Evolutionary conservation across 768 basidiomycete species (phyloP), one percentile per base, ranked within the genome.

Genomic region (Neoboletus magnificus): DNA sequence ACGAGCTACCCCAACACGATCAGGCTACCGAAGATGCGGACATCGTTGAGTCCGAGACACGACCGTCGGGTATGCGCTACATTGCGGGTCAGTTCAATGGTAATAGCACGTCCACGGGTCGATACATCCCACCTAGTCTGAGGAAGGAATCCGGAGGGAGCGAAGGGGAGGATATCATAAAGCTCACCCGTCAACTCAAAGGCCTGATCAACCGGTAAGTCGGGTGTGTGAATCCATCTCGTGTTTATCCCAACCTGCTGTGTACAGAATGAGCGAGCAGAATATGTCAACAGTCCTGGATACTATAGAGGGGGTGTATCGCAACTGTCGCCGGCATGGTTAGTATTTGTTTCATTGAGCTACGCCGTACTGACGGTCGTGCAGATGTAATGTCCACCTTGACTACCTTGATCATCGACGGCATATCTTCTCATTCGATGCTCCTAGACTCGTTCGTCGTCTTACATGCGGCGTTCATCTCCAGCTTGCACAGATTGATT

Each of bases 401-500:
- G 43, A 91, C 92, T 7, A 79, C 74, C 4, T 75, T 97, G 47
- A 82, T 96, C 49, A 81, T 93, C 46, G 79, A 86, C 52, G 85
- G 87, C 41, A 90, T 95, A 51, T 84, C 91, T 4, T 81, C 86
- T 18, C 90, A 90, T 68, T 83, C 89, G 0, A 85, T 87, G 27
- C 77, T 91, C 4, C 78, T 97, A 40, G 93, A 96, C 68, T 91
- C 91, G 7, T 95, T 91, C 63, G 91, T 97, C 41, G 85, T 91
- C 12, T 78, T 97, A 1, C 85, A 96, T 65, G 93, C 92, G 0
- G 88, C 91, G 0, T 84, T 98, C 48, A 82, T 96, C 30, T 84
- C 90, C 3, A 82, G 85, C 52, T 71, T 98, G 43, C 83, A 95
- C 71, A 88, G 86, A 68, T 76, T 91, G 29, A 74, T 92, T 15